phyloP scores from a whole-genome alignment of 768 basidiomycete genomes.

The Kwoniella shandongensis region DNA sequence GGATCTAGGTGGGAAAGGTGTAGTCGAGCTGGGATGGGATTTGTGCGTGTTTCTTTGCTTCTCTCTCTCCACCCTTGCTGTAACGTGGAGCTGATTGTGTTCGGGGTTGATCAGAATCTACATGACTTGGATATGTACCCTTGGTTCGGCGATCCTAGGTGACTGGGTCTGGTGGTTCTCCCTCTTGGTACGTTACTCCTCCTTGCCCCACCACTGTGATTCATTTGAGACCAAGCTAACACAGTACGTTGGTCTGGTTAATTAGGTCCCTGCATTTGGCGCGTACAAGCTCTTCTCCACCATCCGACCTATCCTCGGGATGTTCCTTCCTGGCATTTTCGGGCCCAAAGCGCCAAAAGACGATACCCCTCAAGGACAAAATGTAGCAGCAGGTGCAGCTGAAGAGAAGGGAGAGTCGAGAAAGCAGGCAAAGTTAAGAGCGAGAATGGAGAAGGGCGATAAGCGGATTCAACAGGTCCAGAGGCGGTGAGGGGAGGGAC shows the following conservation, averaged over 20 bases:
- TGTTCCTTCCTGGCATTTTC: slow-evolving; percentile 46
- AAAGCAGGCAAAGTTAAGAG: slow-evolving; percentile 48
- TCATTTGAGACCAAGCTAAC: background rate
- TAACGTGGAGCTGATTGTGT: background rate
- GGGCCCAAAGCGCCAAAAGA: slow-evolving; percentile 33
- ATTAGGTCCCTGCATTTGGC: slow-evolving; percentile 47
- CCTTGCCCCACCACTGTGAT: background rate
- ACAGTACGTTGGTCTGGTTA: background rate
- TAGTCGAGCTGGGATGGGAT: slow-evolving; percentile 51
- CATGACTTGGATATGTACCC: slow-evolving; percentile 49
- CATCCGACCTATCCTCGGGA: slow-evolving; percentile 42
- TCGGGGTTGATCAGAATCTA: slow-evolving; percentile 31
- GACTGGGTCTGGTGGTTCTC: slow-evolving; percentile 50
- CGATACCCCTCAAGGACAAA: slow-evolving; percentile 5
- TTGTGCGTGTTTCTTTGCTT: slow-evolving; percentile 34
- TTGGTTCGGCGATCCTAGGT: slow-evolving; percentile 44
- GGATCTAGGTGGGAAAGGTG: slow-evolving; percentile 47
- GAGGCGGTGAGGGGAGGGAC: slow-evolving; percentile 13
- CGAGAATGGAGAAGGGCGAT: slow-evolving; percentile 51
- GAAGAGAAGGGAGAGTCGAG: slow-evolving; percentile 33
- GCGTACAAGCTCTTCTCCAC: slow-evolving; percentile 46
- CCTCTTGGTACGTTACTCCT: slow-evolving; percentile 30
- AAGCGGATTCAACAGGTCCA: slow-evolving; percentile 50
- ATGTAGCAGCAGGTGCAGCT: slow-evolving; percentile 7
- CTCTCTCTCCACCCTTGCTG: background rate